Percentiles rank a stretch among this genome's conserved stretches.
These are phyloP conservation scores for Heterobasidion parviporum DNA, from an alignment of 1,284 basidiomycete genomes.

Conservation along the genomic window DNA sequence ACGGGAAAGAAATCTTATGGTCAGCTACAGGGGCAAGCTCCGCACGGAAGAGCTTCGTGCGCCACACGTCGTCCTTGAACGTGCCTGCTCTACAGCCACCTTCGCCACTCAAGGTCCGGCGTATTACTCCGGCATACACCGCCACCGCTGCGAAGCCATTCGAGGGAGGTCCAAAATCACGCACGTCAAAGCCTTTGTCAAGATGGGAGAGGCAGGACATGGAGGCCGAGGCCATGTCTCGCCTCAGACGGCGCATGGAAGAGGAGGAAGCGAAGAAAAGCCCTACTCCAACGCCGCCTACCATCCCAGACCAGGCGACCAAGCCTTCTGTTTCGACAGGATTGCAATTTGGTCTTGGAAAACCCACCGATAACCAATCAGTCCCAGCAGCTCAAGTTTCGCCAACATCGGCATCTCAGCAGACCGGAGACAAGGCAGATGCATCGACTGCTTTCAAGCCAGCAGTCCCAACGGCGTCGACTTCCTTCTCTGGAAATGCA, in stretches of 20 bases:
- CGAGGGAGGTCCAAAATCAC: conserved; percentile 44
- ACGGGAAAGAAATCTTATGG: conserved; percentile 42
- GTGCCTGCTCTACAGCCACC: conserved; percentile 29
- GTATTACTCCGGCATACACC: conserved; percentile 28
- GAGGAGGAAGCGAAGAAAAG: conserved; percentile 14
- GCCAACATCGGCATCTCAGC: not conserved
- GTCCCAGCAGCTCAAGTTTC: not conserved
- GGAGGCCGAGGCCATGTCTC: conserved; percentile 68
- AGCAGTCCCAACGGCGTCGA: not conserved
- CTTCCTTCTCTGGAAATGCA: not conserved
- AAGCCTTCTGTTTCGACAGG: not conserved
- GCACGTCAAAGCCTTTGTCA: conserved; percentile 45
- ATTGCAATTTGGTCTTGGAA: not conserved
- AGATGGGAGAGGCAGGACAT: conserved; percentile 80
- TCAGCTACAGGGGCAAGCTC: conserved; percentile 21
- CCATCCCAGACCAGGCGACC: not conserved
- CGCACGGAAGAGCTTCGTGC: conserved; percentile 28
- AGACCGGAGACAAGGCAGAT: not conserved
- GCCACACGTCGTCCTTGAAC: conserved; percentile 29
- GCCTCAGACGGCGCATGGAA: conserved; percentile 40
- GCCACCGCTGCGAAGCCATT: conserved; percentile 22
- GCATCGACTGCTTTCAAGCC: not conserved
- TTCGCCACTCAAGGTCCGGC: conserved; percentile 21
- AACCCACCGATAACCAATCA: not conserved
- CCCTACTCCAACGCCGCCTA: conserved; percentile 1